Evolutionary conservation across 176 grass and related monocot genomes (phyloP), one percentile per base, ranked within the genome.

Genomic region (Coix lacrymajobi): DNA sequence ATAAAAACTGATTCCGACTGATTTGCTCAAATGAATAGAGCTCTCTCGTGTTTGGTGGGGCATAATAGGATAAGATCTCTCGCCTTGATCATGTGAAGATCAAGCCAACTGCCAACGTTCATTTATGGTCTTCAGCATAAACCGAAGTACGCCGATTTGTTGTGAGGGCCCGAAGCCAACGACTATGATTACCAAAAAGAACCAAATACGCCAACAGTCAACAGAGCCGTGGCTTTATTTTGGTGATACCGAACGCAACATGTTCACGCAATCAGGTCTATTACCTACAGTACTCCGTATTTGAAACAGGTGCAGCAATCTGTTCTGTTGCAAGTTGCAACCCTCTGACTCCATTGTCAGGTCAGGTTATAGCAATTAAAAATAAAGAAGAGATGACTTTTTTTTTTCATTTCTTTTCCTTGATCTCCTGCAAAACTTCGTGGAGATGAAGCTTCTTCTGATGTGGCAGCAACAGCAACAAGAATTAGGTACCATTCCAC

Each of bases 401-500:
- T 54, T 30, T 19, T 65, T 85, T 54, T 30, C 11, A 19, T 63
- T 41, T 34, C n/a, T 30, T 60, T 78, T 52, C 45, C 57, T 73
- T 67, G 31, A n/a, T 30, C n/a, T 49, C 39, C 31, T 75, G 24
- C 62, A 70, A 75, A 41, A 39, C 49, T 69, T 62, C 67, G 12
- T 69, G 32, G 61, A 31, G 31, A 8, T 51, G 49, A 80, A 62
- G 39, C n/a, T 80, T 80, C 31, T 75, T 39, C 6, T 62, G 30
- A 69, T 62, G 10, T 75, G 76, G 46, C 69, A 85, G 38, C 19
- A 29, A 17, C 68, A 84, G 46, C 17, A 31, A 19, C 62, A 75
- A 41, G 48, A 68, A 62, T 80, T 80, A 75, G 30, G 70, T 78
- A 62, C 76, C 43, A 61, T 63, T 76, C 19, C 32, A 76, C 56